Conservation (phyloP, 345 rosid genomes). For the Eucalyptus tenuipes region DNA sequence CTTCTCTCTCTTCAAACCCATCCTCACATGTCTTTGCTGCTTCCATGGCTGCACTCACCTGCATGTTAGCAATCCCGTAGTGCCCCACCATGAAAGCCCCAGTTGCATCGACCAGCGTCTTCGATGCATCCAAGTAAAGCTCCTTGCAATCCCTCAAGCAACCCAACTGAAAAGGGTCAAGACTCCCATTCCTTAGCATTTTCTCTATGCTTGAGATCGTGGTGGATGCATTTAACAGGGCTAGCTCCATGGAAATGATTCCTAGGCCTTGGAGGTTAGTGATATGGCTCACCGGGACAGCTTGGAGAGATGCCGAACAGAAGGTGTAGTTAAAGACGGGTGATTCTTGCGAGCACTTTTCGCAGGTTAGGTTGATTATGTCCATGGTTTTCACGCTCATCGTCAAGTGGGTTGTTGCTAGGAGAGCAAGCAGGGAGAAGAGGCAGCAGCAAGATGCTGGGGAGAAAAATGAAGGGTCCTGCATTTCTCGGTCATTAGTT, state of each 20-base stretch:
- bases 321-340: conserved; percentile 15
- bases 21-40: conserved; percentile 38
- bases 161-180: conserved; percentile 6
- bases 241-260: conserved; percentile 40
- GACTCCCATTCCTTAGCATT: conserved; percentile 8
- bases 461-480: neutral
- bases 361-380: conserved; percentile 28
- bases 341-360: conserved; percentile 23
- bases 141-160: conserved; percentile 39
- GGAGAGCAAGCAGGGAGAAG: neutral
- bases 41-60: conserved; percentile 45
- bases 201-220: conserved; percentile 23
- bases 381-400: neutral
- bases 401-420: neutral
- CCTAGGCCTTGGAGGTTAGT: conserved; percentile 42
- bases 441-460: neutral
- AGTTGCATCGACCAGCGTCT: conserved; percentile 20
- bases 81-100: conserved; percentile 27
- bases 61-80: conserved; percentile 7
- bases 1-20: conserved; percentile 32
- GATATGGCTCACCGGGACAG: conserved; percentile 25
- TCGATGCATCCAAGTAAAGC: conserved; percentile 23
- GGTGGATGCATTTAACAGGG: conserved; percentile 39
- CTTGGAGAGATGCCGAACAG: conserved; percentile 27
- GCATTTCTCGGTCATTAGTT: neutral